Conservation (phyloP, 2,329 filamentous ascomycete species). For the Bipolaris victoriae region DNA sequence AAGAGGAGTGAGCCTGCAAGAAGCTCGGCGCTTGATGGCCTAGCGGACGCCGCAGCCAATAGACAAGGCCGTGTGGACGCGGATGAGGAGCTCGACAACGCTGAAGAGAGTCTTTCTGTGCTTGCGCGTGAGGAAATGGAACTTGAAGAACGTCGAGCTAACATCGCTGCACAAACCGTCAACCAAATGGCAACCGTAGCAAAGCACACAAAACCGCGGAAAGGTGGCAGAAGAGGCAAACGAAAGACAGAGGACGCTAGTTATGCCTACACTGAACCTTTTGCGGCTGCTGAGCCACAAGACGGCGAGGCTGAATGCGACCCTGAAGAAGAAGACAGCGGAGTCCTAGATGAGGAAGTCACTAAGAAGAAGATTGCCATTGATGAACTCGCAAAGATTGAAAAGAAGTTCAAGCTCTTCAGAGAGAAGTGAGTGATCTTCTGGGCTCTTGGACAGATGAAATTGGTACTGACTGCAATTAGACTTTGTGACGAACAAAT, state of each 20-base stretch:
- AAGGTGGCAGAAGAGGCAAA: slow-evolving; percentile 56
- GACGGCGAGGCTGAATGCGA: slow-evolving; percentile 58
- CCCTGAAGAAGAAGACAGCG: slow-evolving; percentile 51
- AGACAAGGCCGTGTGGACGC: slow-evolving; percentile 37
- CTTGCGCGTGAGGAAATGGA: slow-evolving; percentile 42
- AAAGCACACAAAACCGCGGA: slow-evolving; percentile 45
- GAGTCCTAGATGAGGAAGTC: slow-evolving; percentile 57
- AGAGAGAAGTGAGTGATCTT: slow-evolving; percentile 70
- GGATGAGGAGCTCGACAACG: slow-evolving; percentile 62
- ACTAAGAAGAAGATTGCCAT: slow-evolving; percentile 80
- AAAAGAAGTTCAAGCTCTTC: slow-evolving; percentile 86
- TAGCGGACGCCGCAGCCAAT: slow-evolving; percentile 39
- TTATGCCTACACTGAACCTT: slow-evolving; percentile 46
- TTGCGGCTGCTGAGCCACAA: slow-evolving; percentile 70
- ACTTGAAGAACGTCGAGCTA: slow-evolving; percentile 44
- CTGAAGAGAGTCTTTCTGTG: slow-evolving; percentile 42
- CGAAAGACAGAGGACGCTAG: slow-evolving; percentile 55
- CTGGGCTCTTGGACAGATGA: neutral
- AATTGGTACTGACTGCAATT: slow-evolving; percentile 28
- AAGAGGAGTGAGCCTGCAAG: slow-evolving; percentile 45
- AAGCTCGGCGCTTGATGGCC: slow-evolving; percentile 33
- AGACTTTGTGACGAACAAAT: slow-evolving; percentile 90
- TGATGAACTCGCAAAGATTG: slow-evolving; percentile 78
- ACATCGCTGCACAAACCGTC: slow-evolving; percentile 42
- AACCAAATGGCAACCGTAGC: slow-evolving; percentile 45